A percentile compares a stretch with the other conserved stretches of the same genome.
Conservation (phyloP, 805 yeast genomes). For the Suhomyces prunicola region DNA sequence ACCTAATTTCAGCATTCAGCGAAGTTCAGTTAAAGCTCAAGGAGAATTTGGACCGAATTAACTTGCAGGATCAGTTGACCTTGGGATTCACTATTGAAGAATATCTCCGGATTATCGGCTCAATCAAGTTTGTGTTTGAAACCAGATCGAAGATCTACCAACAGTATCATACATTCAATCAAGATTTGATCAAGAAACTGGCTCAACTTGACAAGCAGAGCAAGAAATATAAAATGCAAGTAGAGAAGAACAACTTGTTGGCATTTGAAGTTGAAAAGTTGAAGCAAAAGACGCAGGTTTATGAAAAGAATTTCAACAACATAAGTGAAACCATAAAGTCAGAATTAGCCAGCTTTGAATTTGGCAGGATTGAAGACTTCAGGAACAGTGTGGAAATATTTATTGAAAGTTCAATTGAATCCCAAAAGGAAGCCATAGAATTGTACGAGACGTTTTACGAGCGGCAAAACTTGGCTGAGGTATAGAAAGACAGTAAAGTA, state of each 20-base stretch:
- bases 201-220: slow-evolving; percentile 42
- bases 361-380: slow-evolving; percentile 76
- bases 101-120: slow-evolving; percentile 72
- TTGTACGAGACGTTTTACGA: slow-evolving; percentile 88
- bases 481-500: neutral
- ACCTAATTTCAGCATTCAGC: slow-evolving; percentile 67
- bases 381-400: slow-evolving; percentile 86
- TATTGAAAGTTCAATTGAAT: slow-evolving; percentile 85
- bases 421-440: slow-evolving; percentile 88
- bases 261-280: slow-evolving; percentile 58
- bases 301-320: slow-evolving; percentile 58
- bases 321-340: slow-evolving; percentile 63
- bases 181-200: slow-evolving; percentile 45
- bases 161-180: slow-evolving; percentile 42
- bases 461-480: slow-evolving; percentile 24
- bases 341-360: slow-evolving; percentile 69
- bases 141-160: slow-evolving; percentile 62
- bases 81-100: slow-evolving; percentile 87
- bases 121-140: slow-evolving; percentile 68
- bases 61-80: slow-evolving; percentile 81
- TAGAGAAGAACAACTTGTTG: slow-evolving; percentile 58
- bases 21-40: slow-evolving; percentile 67
- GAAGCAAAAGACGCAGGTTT: slow-evolving; percentile 50
- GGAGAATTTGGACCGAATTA: slow-evolving; percentile 72
- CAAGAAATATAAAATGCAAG: slow-evolving; percentile 46